These are phyloP conservation scores for Blastobotrys robertii DNA, from an alignment of 805 yeast genomes.

Conservation along the genomic window DNA sequence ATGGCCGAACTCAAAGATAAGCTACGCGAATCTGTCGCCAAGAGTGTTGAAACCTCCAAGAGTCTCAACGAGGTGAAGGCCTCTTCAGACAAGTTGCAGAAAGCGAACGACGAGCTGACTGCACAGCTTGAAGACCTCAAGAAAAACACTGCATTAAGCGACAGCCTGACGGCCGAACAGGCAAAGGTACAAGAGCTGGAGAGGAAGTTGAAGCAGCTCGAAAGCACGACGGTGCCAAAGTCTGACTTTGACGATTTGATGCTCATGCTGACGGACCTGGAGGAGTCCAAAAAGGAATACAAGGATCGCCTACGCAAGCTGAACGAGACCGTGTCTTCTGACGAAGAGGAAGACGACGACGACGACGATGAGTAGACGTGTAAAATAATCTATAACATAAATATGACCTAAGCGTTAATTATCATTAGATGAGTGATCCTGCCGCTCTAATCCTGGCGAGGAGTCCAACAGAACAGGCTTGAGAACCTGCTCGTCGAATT, in stretches of 20 bases:
- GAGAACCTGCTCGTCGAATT: slow-evolving; percentile 85
- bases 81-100: too few relatives aligned
- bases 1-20: too few relatives aligned
- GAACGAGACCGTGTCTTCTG: slow-evolving; percentile 63
- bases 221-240: slow-evolving; percentile 32
- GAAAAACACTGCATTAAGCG: background rate
- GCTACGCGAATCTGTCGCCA: too few relatives aligned
- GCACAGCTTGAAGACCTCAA: background rate
- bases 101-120: background rate
- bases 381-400: background rate
- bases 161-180: background rate
- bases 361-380: slow-evolving; percentile 32
- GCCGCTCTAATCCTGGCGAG: slow-evolving; percentile 12
- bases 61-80: too few relatives aligned
- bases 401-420: background rate
- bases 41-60: too few relatives aligned
- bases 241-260: slow-evolving; percentile 64
- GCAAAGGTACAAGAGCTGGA: background rate
- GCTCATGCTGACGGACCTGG: slow-evolving; percentile 67
- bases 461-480: slow-evolving; percentile 81
- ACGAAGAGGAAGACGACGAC: slow-evolving; percentile 56
- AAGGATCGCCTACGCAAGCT: slow-evolving; percentile 40
- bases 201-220: background rate
- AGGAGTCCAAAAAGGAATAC: slow-evolving; percentile 53
- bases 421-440: background rate